phyloP scores from a whole-genome alignment of 139 green algal species.

The Axilococcus clingmanii region DNA sequence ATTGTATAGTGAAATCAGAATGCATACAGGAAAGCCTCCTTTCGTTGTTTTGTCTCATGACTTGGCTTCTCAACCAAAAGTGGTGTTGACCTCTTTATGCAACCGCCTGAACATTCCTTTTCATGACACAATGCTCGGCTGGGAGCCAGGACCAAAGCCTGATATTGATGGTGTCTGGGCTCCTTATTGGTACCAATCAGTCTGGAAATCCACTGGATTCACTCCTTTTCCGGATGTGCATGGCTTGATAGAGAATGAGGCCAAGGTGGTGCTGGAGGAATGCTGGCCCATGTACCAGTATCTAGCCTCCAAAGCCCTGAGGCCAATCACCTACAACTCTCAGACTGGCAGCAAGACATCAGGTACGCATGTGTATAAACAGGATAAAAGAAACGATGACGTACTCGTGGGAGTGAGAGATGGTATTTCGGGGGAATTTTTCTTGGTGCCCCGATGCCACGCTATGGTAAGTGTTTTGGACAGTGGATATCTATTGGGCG shows the following conservation, averaged over 20 bases:
- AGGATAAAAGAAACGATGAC: conserved; percentile 50
- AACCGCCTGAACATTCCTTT: conserved; percentile 31
- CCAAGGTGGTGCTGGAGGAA: conserved; percentile 44
- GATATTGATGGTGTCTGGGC: conserved; percentile 64
- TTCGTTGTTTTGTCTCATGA: conserved; percentile 59
- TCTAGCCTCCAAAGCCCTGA: conserved; percentile 28
- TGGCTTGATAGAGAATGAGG: neutral
- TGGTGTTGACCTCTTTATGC: conserved; percentile 46
- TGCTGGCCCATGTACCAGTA: conserved; percentile 46
- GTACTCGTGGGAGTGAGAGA: conserved; percentile 60
- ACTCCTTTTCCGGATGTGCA: neutral
- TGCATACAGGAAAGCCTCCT: conserved; percentile 25
- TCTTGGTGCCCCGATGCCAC: conserved; percentile 41
- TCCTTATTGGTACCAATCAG: conserved; percentile 56
- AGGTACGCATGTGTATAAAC: conserved; percentile 41
- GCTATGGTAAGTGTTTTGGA: conserved; percentile 69
- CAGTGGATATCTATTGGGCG: conserved; percentile 66
- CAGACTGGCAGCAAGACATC: neutral
- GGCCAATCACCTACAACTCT: neutral
- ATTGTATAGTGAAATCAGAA: conserved; percentile 56
- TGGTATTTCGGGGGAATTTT: conserved; percentile 40
- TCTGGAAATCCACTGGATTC: conserved; percentile 38
- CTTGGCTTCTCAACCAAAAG: conserved; percentile 39
- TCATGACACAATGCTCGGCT: conserved; percentile 45
- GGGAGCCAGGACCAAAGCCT: conserved; percentile 50